Evolutionary conservation across 1,284 basidiomycete species (phyloP).

Genomic region (Fistulinella staudtii): DNA sequence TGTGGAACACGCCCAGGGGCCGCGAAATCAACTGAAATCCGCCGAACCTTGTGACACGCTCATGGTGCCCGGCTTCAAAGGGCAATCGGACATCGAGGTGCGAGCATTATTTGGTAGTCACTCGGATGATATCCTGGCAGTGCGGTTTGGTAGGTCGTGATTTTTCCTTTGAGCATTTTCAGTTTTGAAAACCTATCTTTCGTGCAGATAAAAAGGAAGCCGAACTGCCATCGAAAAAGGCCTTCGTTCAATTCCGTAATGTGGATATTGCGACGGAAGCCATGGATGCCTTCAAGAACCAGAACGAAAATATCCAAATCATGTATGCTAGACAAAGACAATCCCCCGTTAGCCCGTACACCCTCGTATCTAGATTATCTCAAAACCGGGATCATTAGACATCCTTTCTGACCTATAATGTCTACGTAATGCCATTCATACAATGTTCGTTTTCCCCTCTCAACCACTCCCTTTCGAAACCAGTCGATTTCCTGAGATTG

Average conservation of each 20-base stretch:
- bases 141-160: conserved; percentile 25
- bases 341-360: not conserved
- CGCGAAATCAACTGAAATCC: not conserved
- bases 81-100: conserved; percentile 19
- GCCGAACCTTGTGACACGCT: conserved; percentile 37
- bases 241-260: conserved; percentile 26
- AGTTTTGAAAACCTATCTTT: conserved; percentile 3
- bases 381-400: conserved; percentile 8
- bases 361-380: conserved; percentile 23
- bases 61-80: conserved; percentile 36
- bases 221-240: conserved; percentile 3
- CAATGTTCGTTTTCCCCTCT: not conserved
- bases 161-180: not conserved
- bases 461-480: no score
- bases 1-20: conserved; percentile 34
- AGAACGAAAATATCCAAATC: conserved; percentile 3
- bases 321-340: conserved; percentile 21
- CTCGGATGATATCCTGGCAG: conserved; percentile 20
- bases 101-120: conserved; percentile 17
- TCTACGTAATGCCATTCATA: conserved; percentile 5
- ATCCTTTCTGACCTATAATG: not conserved
- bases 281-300: conserved; percentile 20
- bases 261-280: conserved; percentile 20
- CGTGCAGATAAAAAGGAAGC: conserved; percentile 7
- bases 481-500: no score